phyloP scores from a whole-genome alignment of 2,329 filamentous ascomycete species.

The Fusarium brachygibbosum region DNA sequence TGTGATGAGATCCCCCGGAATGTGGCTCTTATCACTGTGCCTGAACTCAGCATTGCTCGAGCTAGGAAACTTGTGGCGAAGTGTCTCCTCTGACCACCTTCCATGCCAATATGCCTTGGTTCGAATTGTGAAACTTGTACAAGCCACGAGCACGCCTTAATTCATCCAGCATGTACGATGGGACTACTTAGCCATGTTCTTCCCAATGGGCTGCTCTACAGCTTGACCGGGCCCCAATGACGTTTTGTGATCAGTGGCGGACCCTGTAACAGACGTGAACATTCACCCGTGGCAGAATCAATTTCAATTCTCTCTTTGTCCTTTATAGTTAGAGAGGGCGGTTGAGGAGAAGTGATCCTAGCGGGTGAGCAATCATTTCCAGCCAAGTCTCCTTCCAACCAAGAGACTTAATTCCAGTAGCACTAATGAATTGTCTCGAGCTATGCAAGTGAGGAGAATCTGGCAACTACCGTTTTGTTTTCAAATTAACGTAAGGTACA shows the following conservation, averaged over 20 bases:
- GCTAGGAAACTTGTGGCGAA: neutral
- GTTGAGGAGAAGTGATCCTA: neutral
- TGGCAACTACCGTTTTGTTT: neutral
- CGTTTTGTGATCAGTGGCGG: neutral
- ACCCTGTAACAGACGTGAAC: neutral
- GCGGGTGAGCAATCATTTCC: neutral
- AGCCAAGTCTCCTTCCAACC: neutral
- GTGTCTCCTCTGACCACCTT: neutral
- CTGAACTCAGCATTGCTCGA: neutral
- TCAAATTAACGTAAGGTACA: neutral
- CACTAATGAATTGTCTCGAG: neutral
- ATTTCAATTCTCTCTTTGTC: neutral
- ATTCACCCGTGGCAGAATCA: neutral
- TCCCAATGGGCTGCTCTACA: neutral
- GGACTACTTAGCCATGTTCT: neutral
- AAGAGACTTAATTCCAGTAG: neutral
- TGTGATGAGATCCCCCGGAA: neutral
- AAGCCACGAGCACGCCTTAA: neutral
- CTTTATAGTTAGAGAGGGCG: constrained; percentile 1
- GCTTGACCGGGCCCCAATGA: neutral
- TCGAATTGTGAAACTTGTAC: neutral
- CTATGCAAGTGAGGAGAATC: neutral
- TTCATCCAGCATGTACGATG: neutral
- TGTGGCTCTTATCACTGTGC: neutral
- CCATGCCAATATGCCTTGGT: neutral